Evolutionary conservation across 345 rosid species (phyloP).

Genomic region (Excoecaria agallocha): DNA sequence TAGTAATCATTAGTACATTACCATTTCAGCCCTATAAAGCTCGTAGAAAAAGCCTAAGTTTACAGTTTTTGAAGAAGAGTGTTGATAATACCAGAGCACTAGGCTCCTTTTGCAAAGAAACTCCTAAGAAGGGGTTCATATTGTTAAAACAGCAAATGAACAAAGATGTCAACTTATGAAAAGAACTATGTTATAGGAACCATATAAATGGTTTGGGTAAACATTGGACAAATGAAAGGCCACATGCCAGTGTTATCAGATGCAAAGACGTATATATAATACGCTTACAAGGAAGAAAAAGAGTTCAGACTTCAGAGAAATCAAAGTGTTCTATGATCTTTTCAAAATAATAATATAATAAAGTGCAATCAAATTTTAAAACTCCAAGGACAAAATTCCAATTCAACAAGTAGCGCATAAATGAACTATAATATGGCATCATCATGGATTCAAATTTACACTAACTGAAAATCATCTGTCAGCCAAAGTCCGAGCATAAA

Average conservation of each 20-base stretch:
- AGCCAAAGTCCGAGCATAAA: not conserved
- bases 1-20: not conserved
- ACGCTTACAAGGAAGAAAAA: not conserved
- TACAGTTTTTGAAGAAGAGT: not conserved
- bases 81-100: not conserved
- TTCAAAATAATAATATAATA: no score
- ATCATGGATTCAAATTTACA: not conserved
- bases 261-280: not conserved
- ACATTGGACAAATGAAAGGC: not conserved
- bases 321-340: no score
- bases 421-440: not conserved
- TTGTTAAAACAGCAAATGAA: not conserved
- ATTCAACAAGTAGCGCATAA: not conserved
- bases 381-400: not conserved
- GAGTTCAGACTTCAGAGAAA: not conserved
- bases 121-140: not conserved
- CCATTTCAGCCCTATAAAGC: not conserved
- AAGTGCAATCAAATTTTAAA: not conserved
- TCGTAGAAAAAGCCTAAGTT: not conserved
- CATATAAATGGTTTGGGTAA: not conserved
- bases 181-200: not conserved
- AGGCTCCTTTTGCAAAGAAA: not conserved
- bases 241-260: not conserved
- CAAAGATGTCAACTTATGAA: not conserved
- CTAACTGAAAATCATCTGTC: not conserved